Evolutionary conservation across 2,329 filamentous ascomycete species (phyloP).

Genomic region (Colletotrichum cuscutae): DNA sequence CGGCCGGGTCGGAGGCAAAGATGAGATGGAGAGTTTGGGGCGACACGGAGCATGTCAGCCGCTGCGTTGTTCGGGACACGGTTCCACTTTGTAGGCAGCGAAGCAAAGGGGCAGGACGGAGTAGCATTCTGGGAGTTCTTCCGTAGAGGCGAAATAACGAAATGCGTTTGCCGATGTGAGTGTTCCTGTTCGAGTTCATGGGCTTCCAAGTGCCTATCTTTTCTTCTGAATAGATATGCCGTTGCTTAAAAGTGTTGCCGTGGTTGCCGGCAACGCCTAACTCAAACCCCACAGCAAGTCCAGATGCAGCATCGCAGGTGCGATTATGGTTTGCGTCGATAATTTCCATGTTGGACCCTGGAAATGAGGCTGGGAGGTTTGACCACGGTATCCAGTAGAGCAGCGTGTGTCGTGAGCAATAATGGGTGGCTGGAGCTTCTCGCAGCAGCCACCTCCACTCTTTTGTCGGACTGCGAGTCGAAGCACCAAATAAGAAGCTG

Average conservation of each 20-base stretch:
- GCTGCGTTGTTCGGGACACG: constrained; percentile 29
- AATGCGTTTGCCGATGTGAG: neutral
- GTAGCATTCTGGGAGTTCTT: neutral
- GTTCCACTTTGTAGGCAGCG: constrained; percentile 20
- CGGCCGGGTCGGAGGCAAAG: neutral
- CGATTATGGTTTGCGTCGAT: neutral
- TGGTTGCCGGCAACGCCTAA: neutral
- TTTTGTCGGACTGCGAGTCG: constrained; percentile 10
- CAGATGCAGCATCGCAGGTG: neutral
- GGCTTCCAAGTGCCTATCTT: neutral
- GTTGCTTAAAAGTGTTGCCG: neutral
- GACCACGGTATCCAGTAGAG: constrained; percentile 9
- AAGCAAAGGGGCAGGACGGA: neutral
- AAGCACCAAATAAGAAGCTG: constrained; percentile 17
- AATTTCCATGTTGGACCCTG: constrained; percentile 7
- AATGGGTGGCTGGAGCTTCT: constrained; percentile 25
- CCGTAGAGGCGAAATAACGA: neutral
- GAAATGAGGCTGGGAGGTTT: constrained; percentile 19
- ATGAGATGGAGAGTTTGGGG: constrained; percentile 14
- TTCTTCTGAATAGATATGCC: neutral
- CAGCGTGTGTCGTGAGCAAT: neutral
- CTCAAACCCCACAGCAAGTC: constrained; percentile 10
- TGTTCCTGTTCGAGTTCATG: neutral
- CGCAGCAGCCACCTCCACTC: constrained; percentile 20
- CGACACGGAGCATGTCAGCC: constrained; percentile 25